A percentile compares a stretch with the other conserved stretches of the same genome.
Evolutionary conservation across 1,139 yeast species (phyloP).

Genomic region (Sugiyamaella novakii): DNA sequence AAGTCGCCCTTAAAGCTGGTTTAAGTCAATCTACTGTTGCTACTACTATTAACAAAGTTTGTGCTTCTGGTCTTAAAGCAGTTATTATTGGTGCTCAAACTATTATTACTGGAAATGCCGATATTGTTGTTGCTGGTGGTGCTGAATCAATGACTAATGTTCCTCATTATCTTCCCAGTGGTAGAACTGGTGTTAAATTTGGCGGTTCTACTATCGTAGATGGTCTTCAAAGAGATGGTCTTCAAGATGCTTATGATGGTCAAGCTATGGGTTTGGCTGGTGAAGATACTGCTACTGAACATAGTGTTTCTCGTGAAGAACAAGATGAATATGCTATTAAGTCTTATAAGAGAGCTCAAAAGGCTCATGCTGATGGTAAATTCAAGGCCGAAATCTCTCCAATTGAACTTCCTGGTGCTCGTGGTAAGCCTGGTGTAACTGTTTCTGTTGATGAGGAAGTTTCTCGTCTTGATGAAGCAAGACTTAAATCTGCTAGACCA

Average conservation of each 20-base stretch:
- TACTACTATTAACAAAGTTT: conserved; percentile 91
- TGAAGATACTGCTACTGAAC: conserved; percentile 86
- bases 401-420: conserved; percentile 78
- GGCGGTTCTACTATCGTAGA: conserved; percentile 81
- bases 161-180: conserved; percentile 87
- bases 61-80: conserved; percentile 96
- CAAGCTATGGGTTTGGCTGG: conserved; percentile 95
- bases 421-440: conserved; percentile 87
- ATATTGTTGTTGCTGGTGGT: conserved; percentile 94
- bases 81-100: conserved; percentile 88
- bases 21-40: conserved; percentile 76
- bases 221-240: conserved; percentile 89
- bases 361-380: conserved; percentile 78
- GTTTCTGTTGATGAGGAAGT: conserved; percentile 77
- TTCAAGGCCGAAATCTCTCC: conserved; percentile 82
- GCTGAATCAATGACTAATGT: conserved; percentile 97
- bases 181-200: conserved; percentile 85
- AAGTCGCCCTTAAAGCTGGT: conserved; percentile 91
- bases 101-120: conserved; percentile 85
- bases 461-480: conserved; percentile 73
- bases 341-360: conserved; percentile 83
- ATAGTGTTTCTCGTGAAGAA: conserved; percentile 61
- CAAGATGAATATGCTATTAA: conserved; percentile 89
- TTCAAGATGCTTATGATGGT: conserved; percentile 84
- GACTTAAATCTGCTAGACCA: conserved; percentile 79